phyloP scores from a whole-genome alignment of 768 basidiomycete species.

The Tricholoma sp. region DNA sequence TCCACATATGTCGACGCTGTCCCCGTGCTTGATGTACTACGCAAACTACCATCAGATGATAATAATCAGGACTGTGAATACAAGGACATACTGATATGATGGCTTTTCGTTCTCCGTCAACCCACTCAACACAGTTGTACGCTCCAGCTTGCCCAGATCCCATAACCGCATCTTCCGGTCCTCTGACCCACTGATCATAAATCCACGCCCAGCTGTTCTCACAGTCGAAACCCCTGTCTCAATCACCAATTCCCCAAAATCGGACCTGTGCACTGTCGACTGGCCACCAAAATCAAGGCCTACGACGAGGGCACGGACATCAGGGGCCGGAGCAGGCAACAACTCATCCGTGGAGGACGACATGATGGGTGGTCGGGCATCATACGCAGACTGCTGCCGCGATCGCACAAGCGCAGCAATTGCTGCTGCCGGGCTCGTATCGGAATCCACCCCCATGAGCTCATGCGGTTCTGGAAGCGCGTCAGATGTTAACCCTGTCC shows the following conservation, averaged over 20 bases:
- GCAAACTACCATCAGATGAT: neutral
- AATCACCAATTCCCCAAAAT: constrained; percentile 38
- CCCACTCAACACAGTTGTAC: constrained; percentile 77
- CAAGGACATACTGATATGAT: constrained; percentile 58
- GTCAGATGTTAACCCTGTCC: constrained; percentile 42
- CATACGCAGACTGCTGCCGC: constrained; percentile 35
- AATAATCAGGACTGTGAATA: neutral
- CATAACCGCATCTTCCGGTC: constrained; percentile 85
- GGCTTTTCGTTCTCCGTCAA: constrained; percentile 69
- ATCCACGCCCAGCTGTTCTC: constrained; percentile 51
- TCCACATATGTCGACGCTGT: constrained; percentile 54
- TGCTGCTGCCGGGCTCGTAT: constrained; percentile 61
- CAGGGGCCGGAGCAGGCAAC: constrained; percentile 48
- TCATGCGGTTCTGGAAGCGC: constrained; percentile 50
- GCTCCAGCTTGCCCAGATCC: constrained; percentile 73
- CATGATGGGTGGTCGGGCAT: neutral
- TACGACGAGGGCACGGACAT: constrained; percentile 64
- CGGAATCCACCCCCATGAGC: constrained; percentile 47
- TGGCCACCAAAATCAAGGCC: constrained; percentile 78
- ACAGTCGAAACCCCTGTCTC: constrained; percentile 33
- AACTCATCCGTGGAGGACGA: constrained; percentile 28
- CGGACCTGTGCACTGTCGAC: constrained; percentile 45
- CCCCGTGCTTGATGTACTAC: constrained; percentile 34
- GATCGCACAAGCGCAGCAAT: constrained; percentile 79
- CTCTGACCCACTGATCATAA: constrained; percentile 84